Conservation (phyloP, 371 early-diverging fungal genomes). For the Batkoa obscura region DNA sequence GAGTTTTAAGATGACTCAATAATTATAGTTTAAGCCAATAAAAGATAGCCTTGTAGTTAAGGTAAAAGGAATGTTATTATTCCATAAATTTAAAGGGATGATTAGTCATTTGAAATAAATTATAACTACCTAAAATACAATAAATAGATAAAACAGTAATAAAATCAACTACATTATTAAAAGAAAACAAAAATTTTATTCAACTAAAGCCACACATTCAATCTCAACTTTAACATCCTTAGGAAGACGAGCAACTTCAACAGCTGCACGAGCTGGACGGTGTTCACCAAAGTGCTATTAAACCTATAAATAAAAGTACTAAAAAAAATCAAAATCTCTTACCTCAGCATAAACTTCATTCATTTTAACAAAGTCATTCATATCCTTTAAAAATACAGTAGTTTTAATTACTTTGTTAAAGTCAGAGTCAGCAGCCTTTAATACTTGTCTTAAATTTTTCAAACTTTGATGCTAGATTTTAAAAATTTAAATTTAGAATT, state of each 20-base stretch:
- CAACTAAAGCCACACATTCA: constrained; percentile 53
- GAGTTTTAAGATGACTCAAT: too few relatives aligned
- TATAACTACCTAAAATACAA: too few relatives aligned
- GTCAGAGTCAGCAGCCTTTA: constrained; percentile 51
- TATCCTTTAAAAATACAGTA: constrained; percentile 76
- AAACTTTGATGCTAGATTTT: constrained; percentile 35
- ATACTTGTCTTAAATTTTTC: constrained; percentile 50
- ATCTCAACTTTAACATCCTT: constrained; percentile 78
- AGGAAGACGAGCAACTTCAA: constrained; percentile 80
- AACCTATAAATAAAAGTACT: neutral
- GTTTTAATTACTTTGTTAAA: constrained; percentile 72
- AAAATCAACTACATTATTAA: neutral
- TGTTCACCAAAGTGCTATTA: constrained; percentile 31
- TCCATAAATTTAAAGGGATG: too few relatives aligned
- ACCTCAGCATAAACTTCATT: constrained; percentile 62
- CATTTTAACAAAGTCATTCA: constrained; percentile 72
- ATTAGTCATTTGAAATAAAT: too few relatives aligned
- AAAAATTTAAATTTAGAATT: neutral
- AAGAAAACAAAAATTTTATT: too few relatives aligned
- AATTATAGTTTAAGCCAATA: too few relatives aligned
- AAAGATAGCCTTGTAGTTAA: too few relatives aligned
- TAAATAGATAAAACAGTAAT: neutral
- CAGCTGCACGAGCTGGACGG: constrained; percentile 72
- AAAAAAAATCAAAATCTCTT: constrained; percentile 3
- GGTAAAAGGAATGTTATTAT: too few relatives aligned